These are phyloP conservation scores for Blastocystis sp. DNA, from an alignment of 352 stramenopile genomes.

Conservation along the genomic window DNA sequence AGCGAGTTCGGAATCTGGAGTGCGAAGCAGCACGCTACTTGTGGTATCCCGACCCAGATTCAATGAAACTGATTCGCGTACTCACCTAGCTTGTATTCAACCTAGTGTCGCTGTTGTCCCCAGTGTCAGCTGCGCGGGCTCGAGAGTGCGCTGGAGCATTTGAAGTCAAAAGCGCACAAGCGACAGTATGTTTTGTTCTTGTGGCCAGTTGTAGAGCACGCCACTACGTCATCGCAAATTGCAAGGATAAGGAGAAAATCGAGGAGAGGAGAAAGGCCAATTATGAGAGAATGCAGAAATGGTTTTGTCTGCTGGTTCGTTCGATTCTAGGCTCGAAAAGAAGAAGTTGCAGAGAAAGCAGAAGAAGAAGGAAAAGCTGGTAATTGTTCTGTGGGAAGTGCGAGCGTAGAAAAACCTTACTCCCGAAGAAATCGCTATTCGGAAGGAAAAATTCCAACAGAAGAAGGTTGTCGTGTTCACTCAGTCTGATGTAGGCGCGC, in stretches of 20 bases:
- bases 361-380: not conserved
- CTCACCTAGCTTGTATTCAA: not conserved
- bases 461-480: not conserved
- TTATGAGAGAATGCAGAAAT: not conserved
- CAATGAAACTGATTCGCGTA: not conserved
- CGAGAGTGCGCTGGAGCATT: not conserved
- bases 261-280: not conserved
- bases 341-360: not conserved
- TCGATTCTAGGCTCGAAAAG: not conserved
- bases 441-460: conserved; percentile 53
- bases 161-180: conserved; percentile 32
- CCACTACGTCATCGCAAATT: conserved; percentile 34
- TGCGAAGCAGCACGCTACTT: not conserved
- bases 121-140: not conserved
- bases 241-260: not conserved
- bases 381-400: not conserved
- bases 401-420: conserved; percentile 32
- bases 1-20: conserved; percentile 30
- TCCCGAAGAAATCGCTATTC: not conserved
- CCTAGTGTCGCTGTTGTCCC: conserved; percentile 37
- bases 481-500: not conserved
- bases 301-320: not conserved
- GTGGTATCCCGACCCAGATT: conserved; percentile 25
- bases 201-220: not conserved
- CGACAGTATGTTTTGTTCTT: not conserved